phyloP scores from a whole-genome alignment of 805 yeast genomes.

The Saturnispora zaruensis region DNA sequence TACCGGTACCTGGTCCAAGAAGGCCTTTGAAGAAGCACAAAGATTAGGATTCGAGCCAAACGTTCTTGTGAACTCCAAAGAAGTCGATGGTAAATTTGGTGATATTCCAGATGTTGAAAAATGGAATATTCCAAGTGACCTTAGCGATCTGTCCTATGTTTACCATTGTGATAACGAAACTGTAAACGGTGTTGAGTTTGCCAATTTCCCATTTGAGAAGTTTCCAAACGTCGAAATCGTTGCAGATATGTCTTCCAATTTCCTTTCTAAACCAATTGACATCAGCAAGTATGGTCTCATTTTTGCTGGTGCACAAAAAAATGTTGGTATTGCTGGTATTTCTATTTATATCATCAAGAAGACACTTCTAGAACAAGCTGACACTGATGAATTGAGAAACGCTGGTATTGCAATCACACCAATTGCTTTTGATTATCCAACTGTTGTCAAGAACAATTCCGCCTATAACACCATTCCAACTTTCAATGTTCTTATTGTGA shows the following conservation, averaged over 20 bases:
- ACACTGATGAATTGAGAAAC: slow-evolving; percentile 49
- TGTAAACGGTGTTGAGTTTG: slow-evolving; percentile 87
- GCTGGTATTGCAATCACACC: slow-evolving; percentile 75
- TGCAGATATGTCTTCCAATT: slow-evolving; percentile 92
- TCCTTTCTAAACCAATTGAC: slow-evolving; percentile 73
- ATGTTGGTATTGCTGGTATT: slow-evolving; percentile 94
- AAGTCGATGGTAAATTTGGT: slow-evolving; percentile 48
- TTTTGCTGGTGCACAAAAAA: slow-evolving; percentile 98
- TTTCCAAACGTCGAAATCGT: slow-evolving; percentile 72
- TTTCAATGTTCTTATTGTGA: slow-evolving; percentile 79
- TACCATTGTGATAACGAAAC: slow-evolving; percentile 97
- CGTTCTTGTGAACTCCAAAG: slow-evolving; percentile 57
- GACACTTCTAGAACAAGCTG: slow-evolving; percentile 56
- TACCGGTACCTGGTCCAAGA: slow-evolving; percentile 92
- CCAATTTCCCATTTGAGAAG: slow-evolving; percentile 38
- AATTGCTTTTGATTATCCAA: slow-evolving; percentile 79
- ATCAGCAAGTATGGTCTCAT: slow-evolving; percentile 79
- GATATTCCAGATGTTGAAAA: slow-evolving; percentile 55
- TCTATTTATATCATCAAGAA: slow-evolving; percentile 87
- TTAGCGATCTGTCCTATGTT: slow-evolving; percentile 66
- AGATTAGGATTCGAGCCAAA: slow-evolving; percentile 75
- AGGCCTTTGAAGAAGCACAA: slow-evolving; percentile 77
- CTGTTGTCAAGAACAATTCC: slow-evolving; percentile 80
- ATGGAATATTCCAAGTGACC: slow-evolving; percentile 56
- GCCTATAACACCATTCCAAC: slow-evolving; percentile 95